Conservation (phyloP, 73 alveolate species). For the Tetrahymena borealis region DNA sequence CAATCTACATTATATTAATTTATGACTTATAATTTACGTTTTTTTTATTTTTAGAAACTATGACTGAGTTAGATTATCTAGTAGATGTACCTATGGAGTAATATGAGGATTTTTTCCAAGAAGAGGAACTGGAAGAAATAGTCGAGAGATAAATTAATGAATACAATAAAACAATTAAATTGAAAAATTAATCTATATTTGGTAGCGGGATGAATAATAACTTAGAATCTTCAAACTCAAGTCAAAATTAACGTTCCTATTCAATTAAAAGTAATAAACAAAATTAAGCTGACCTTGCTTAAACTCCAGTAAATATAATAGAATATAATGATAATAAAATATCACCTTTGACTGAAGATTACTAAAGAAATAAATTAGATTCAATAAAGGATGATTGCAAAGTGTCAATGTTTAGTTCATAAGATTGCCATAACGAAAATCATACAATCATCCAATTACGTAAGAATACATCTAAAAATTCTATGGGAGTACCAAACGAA, state of each 20-base stretch:
- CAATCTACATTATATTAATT: no score
- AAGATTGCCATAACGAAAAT: not conserved
- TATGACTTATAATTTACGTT: no score
- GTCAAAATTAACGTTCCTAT: not conserved
- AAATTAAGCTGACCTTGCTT: not conserved
- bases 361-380: not conserved
- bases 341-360: not conserved
- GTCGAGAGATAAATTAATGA: not conserved
- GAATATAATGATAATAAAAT: not conserved
- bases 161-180: not conserved
- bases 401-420: not conserved
- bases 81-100: not conserved
- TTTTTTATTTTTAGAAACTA: not conserved
- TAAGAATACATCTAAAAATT: not conserved
- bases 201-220: not conserved
- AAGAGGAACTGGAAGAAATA: not conserved
- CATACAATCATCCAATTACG: not conserved
- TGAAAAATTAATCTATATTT: not conserved
- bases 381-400: not conserved
- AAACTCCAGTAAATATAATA: not conserved
- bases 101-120: not conserved
- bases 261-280: not conserved
- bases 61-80: not conserved
- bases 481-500: no score
- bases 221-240: not conserved